phyloP scores from a whole-genome alignment of 129 eudicot genomes.

The Silybum marianum region DNA sequence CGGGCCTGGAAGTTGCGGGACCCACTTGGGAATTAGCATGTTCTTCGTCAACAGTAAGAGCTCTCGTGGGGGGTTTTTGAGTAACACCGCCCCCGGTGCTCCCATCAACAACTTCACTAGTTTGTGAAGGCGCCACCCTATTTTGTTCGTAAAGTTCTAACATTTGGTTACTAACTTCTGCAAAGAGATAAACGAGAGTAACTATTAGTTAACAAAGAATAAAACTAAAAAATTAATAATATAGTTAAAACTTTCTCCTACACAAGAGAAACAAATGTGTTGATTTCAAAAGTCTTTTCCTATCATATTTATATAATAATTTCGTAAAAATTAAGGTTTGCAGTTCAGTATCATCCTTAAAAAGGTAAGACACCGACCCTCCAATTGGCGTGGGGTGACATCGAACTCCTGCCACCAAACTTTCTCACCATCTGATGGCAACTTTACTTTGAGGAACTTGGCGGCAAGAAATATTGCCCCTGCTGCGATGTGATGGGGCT shows the following conservation, averaged over 20 bases:
- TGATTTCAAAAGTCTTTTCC: too few species aligned
- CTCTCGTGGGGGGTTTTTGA: slow-evolving; percentile 49
- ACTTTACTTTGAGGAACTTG: slow-evolving; percentile 97
- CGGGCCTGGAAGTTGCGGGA: slow-evolving; percentile 43
- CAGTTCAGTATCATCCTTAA: too few species aligned
- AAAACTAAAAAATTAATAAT: too few species aligned
- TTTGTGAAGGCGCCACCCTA: slow-evolving; percentile 72
- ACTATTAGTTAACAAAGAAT: not conserved
- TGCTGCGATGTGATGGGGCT: slow-evolving; percentile 97
- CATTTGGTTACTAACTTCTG: slow-evolving; percentile 98
- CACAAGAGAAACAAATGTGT: too few species aligned
- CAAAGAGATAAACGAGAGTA: slow-evolving; percentile 25
- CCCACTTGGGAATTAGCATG: slow-evolving; percentile 45
- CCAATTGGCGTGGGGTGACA: slow-evolving; percentile 96
- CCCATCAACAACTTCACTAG: slow-evolving; percentile 86
- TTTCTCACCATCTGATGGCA: slow-evolving; percentile 91
- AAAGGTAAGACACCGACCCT: slow-evolving; percentile 64
- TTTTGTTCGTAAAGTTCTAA: slow-evolving; percentile 90
- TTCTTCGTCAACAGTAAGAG: slow-evolving; percentile 47
- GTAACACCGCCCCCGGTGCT: slow-evolving; percentile 63
- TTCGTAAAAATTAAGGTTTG: too few species aligned
- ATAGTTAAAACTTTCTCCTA: too few species aligned
- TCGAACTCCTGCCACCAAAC: slow-evolving; percentile 99
- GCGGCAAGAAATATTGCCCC: slow-evolving; percentile 99
- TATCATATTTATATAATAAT: not conserved